Evolutionary conservation across 2,329 filamentous ascomycete genomes (phyloP).

Genomic region (Thermoascus crustaceus): DNA sequence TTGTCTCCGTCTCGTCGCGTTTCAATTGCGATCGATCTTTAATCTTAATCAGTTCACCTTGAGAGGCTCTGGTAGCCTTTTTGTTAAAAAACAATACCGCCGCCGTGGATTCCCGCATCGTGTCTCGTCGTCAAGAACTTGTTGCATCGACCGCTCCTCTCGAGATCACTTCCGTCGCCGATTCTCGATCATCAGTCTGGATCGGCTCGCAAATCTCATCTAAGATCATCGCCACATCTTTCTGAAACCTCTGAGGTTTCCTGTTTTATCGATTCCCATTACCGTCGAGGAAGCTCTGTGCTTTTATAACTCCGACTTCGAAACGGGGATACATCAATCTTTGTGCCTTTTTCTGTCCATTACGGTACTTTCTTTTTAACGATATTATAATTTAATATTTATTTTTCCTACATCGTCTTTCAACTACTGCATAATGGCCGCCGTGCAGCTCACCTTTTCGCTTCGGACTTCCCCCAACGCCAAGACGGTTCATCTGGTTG

Average conservation of each 20-base stretch:
- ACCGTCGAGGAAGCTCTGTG: slow-evolving; percentile 13
- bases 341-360: slow-evolving; percentile 10
- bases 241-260: slow-evolving; percentile 11
- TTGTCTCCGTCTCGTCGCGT: background rate
- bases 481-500: slow-evolving; percentile 95
- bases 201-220: background rate
- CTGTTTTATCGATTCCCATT: no score
- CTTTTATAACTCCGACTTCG: slow-evolving; percentile 1
- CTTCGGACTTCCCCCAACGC: slow-evolving; percentile 92
- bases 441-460: slow-evolving; percentile 89
- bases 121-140: background rate
- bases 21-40: background rate
- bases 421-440: slow-evolving; percentile 62
- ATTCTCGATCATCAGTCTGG: background rate
- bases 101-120: slow-evolving; percentile 2
- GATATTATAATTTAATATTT: slow-evolving; percentile 17
- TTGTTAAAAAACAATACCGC: background rate
- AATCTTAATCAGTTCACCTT: no score
- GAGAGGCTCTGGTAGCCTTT: background rate
- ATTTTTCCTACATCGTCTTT: slow-evolving; percentile 31
- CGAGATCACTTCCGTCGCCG: background rate
- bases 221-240: slow-evolving; percentile 11
- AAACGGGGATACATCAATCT: slow-evolving; percentile 15
- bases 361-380: slow-evolving; percentile 9
- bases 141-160: background rate